Evolutionary conservation across 768 basidiomycete species (phyloP).

Genomic region (Hemileccinum rubropunctum): DNA sequence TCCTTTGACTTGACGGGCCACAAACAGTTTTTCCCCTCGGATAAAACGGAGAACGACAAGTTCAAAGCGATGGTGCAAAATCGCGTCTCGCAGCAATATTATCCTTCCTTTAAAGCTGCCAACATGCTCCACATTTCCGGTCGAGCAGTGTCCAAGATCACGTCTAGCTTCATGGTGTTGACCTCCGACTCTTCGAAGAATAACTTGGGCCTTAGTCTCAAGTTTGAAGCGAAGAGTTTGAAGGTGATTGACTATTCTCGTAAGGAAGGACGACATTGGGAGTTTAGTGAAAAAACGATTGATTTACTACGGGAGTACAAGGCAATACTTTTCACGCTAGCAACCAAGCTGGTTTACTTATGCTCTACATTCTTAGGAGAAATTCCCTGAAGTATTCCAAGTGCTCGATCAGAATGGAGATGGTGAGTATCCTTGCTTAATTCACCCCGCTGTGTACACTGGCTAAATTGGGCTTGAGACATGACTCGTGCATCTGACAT

Average conservation of each 20-base stretch:
- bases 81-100: conserved; percentile 56
- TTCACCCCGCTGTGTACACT: background rate
- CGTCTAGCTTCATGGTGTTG: conserved; percentile 90
- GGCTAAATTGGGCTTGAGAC: conserved; percentile 43
- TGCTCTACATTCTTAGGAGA: conserved; percentile 39
- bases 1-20: conserved; percentile 1
- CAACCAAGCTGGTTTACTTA: background rate
- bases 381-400: conserved; percentile 82
- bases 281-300: conserved; percentile 87
- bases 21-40: conserved; percentile 80
- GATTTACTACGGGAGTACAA: conserved; percentile 83
- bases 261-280: conserved; percentile 85
- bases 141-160: conserved; percentile 84
- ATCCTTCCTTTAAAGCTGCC: conserved; percentile 75
- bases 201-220: conserved; percentile 91
- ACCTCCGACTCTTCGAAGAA: conserved; percentile 72
- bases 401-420: conserved; percentile 70
- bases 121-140: conserved; percentile 72
- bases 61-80: conserved; percentile 67
- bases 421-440: conserved; percentile 38
- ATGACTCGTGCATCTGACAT: conserved; percentile 66
- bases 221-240: conserved; percentile 90
- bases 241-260: conserved; percentile 93
- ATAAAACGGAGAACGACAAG: conserved; percentile 71
- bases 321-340: conserved; percentile 33